phyloP scores from a whole-genome alignment of 192 early-diverging fungal genomes.

The Entomortierella chlamydospora region DNA sequence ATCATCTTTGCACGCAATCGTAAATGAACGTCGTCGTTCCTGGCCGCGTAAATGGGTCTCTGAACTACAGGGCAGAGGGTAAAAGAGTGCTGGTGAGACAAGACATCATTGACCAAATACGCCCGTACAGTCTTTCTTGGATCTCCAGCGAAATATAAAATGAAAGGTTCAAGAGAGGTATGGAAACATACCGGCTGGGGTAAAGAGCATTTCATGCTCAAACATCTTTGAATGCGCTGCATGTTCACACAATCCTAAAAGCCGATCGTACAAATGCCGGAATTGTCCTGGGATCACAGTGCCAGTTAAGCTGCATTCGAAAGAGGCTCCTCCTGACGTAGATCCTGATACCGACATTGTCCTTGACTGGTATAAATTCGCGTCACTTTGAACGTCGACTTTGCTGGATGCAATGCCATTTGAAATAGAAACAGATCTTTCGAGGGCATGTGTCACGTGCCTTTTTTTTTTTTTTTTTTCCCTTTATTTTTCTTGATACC shows the following conservation, averaged over 20 bases:
- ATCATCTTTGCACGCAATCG: conserved; percentile 43
- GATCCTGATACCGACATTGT: conserved; percentile 47
- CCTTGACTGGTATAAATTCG: not conserved
- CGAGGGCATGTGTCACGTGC: no score
- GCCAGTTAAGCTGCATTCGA: conserved; percentile 47
- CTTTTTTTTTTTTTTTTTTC: no score
- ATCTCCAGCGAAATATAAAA: not conserved
- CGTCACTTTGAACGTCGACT: not conserved
- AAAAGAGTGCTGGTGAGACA: no score
- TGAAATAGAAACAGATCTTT: no score
- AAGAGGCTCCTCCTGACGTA: conserved; percentile 44
- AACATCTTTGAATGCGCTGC: conserved; percentile 44
- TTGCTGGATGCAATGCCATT: no score
- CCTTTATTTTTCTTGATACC: no score
- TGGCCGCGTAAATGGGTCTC: conserved; percentile 39
- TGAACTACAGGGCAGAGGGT: conserved; percentile 9
- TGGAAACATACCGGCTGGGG: conserved; percentile 31
- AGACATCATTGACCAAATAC: no score
- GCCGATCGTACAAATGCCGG: conserved; percentile 41
- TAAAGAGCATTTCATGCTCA: conserved; percentile 45
- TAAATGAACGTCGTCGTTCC: conserved; percentile 50
- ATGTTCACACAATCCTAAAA: conserved; percentile 49
- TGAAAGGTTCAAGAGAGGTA: not conserved
- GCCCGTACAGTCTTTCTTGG: no score
- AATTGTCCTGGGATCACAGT: conserved; percentile 47